phyloP scores from a whole-genome alignment of 176 grass and related monocot genomes.

The Alopecurus myosuroides region DNA sequence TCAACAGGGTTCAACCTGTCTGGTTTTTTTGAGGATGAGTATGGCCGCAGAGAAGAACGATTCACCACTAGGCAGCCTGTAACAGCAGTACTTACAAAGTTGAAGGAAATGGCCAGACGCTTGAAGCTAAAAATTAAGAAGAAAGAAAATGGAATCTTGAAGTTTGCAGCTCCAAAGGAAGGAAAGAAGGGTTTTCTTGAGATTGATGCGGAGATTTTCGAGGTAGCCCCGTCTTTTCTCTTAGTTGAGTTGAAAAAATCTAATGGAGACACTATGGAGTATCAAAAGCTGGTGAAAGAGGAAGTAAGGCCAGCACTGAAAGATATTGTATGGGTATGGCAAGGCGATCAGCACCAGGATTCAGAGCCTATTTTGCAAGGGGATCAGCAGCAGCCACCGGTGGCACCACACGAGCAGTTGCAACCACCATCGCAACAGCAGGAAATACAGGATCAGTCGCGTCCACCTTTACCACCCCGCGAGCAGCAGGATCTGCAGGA shows the following conservation, averaged over 20 bases:
- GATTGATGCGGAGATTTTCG: constrained; percentile 76
- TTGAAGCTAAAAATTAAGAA: constrained; percentile 70
- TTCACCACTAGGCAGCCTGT: constrained; percentile 73
- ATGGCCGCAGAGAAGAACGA: constrained; percentile 45
- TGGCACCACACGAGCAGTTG: constrained; percentile 12
- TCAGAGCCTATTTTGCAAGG: constrained; percentile 17
- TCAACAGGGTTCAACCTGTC: constrained; percentile 83
- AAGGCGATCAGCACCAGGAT: constrained; percentile 46
- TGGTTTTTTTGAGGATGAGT: constrained; percentile 63
- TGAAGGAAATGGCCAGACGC: constrained; percentile 60
- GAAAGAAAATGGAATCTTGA: constrained; percentile 72
- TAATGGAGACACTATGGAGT: constrained; percentile 79
- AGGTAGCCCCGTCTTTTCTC: constrained; percentile 65
- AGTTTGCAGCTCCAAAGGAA: constrained; percentile 52
- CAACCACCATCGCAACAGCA: constrained; percentile 11
- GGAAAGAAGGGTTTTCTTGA: constrained; percentile 83
- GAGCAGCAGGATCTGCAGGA: not conserved
- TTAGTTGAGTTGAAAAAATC: constrained; percentile 85
- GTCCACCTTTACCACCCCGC: constrained; percentile 1
- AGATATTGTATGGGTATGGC: constrained; percentile 94
- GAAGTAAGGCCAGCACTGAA: constrained; percentile 76
- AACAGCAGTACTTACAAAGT: constrained; percentile 48
- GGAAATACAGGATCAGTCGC: not conserved
- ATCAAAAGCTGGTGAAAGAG: constrained; percentile 70
- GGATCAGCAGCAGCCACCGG: not conserved